Percentiles rank a stretch among this genome's conserved stretches.
Evolutionary conservation across 768 basidiomycete species (phyloP).

Genomic region (Trametes sanguinea): DNA sequence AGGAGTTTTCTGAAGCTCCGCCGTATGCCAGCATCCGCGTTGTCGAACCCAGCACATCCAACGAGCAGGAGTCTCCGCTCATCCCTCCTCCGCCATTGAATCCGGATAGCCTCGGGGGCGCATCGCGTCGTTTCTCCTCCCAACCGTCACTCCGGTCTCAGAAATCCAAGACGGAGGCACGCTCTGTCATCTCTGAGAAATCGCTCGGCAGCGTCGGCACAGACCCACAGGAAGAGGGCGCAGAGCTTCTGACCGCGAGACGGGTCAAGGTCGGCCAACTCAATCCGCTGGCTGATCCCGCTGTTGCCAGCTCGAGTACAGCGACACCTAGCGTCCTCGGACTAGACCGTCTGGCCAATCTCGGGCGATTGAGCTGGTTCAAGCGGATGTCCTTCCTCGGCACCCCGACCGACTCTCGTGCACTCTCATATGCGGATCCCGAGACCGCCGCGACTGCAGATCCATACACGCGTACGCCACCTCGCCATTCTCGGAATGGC

Average conservation of each 20-base stretch:
- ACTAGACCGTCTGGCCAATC: slow-evolving; percentile 45
- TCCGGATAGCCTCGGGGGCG: slow-evolving; percentile 30
- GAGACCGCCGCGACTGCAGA: slow-evolving; percentile 17
- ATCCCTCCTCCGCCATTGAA: slow-evolving; percentile 43
- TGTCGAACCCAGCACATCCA: slow-evolving; percentile 25
- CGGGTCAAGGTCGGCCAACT: slow-evolving; percentile 43
- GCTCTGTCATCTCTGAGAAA: slow-evolving; percentile 33
- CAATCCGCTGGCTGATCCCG: slow-evolving; percentile 16
- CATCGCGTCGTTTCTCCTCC: slow-evolving; percentile 18
- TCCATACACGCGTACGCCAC: slow-evolving; percentile 31
- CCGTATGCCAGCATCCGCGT: slow-evolving; percentile 32
- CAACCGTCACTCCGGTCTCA: slow-evolving; percentile 17
- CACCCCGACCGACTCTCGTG: slow-evolving; percentile 10
- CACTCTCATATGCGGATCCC: not conserved
- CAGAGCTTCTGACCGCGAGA: slow-evolving; percentile 53
- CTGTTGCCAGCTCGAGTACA: slow-evolving; percentile 23
- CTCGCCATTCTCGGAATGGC: slow-evolving; percentile 29
- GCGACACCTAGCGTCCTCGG: slow-evolving; percentile 38
- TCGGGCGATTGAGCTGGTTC: slow-evolving; percentile 65
- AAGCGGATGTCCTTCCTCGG: slow-evolving; percentile 35
- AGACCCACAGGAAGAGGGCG: slow-evolving; percentile 44
- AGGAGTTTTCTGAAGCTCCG: slow-evolving; percentile 30
- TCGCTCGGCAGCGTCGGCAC: slow-evolving; percentile 30
- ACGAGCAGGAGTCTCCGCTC: slow-evolving; percentile 37
- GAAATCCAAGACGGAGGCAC: slow-evolving; percentile 21